These are phyloP conservation scores for Pseudonitzschia delicatissima DNA, from an alignment of 108 stramenopile species.

Conservation along the genomic window DNA sequence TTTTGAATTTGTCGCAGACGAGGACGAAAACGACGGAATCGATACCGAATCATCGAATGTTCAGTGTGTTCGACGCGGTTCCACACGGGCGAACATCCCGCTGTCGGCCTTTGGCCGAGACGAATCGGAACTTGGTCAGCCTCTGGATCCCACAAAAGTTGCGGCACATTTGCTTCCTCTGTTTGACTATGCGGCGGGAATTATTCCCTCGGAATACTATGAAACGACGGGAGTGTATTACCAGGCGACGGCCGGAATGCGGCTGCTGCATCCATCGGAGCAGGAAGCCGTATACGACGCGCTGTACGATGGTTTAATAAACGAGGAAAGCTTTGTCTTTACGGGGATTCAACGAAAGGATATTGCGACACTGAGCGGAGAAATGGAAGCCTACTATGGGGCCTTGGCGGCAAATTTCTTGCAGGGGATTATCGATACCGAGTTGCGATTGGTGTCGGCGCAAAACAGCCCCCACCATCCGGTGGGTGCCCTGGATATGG, in stretches of 20 bases:
- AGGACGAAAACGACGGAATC: constrained; percentile 19
- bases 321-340: constrained; percentile 53
- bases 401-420: constrained; percentile 86
- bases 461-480: constrained; percentile 37
- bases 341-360: constrained; percentile 47
- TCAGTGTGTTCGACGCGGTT: constrained; percentile 68
- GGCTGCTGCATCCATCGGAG: constrained; percentile 54
- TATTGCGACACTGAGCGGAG: constrained; percentile 75
- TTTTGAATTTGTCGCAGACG: constrained; percentile 61
- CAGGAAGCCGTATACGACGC: constrained; percentile 76
- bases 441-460: constrained; percentile 38
- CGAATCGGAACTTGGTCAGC: constrained; percentile 17
- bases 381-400: constrained; percentile 81
- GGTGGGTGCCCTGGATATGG: constrained; percentile 87
- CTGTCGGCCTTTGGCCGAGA: constrained; percentile 68
- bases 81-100: constrained; percentile 66
- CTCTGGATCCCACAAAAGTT: constrained; percentile 27
- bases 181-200: constrained; percentile 72
- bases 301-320: constrained; percentile 65
- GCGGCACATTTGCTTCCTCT: constrained; percentile 79
- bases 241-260: constrained; percentile 87
- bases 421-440: constrained; percentile 70
- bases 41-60: background rate
- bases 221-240: constrained; percentile 65
- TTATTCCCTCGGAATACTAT: constrained; percentile 68